Conservation (phyloP, 1,139 yeast genomes). For the Sugiyamaella xylanicola region DNA sequence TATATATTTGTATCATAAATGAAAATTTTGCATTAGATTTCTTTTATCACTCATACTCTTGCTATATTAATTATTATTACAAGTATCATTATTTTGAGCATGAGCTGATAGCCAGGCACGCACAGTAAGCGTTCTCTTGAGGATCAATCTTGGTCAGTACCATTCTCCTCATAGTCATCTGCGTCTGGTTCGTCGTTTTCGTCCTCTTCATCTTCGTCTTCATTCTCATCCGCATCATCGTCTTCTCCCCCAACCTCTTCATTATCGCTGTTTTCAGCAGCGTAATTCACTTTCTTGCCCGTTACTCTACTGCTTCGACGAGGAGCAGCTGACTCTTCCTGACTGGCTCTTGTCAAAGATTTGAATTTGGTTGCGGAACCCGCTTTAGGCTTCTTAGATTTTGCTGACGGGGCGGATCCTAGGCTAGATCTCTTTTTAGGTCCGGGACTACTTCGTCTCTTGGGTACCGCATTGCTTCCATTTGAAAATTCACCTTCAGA, state of each 20-base stretch:
- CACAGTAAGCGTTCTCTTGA: background rate
- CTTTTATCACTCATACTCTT: too few relatives aligned
- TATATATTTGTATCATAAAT: conserved; percentile 16
- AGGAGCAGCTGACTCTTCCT: conserved; percentile 4
- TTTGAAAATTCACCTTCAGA: conserved; percentile 4
- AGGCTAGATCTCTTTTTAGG: background rate
- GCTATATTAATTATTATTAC: too few relatives aligned
- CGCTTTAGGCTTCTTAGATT: conserved; percentile 5
- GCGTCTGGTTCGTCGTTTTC: conserved; percentile 14
- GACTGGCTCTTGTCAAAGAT: conserved; percentile 12
- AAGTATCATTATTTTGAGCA: too few relatives aligned
- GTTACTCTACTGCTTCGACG: conserved; percentile 11
- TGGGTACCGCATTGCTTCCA: background rate
- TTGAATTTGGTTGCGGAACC: conserved; percentile 7
- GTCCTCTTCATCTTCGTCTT: background rate
- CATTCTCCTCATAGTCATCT: conserved; percentile 12
- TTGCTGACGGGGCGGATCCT: background rate
- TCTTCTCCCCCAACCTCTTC: conserved; percentile 19
- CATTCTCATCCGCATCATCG: background rate
- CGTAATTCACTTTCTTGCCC: conserved; percentile 17
- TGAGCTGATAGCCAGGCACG: too few relatives aligned
- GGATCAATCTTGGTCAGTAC: background rate
- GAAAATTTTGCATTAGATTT: conserved; percentile 11
- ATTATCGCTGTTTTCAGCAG: conserved; percentile 25
- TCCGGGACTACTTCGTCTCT: background rate